A percentile compares a stretch with the other conserved stretches of the same genome.
phyloP scores from a whole-genome alignment of 108 stramenopile genomes.

The Craspedostauros australis region DNA sequence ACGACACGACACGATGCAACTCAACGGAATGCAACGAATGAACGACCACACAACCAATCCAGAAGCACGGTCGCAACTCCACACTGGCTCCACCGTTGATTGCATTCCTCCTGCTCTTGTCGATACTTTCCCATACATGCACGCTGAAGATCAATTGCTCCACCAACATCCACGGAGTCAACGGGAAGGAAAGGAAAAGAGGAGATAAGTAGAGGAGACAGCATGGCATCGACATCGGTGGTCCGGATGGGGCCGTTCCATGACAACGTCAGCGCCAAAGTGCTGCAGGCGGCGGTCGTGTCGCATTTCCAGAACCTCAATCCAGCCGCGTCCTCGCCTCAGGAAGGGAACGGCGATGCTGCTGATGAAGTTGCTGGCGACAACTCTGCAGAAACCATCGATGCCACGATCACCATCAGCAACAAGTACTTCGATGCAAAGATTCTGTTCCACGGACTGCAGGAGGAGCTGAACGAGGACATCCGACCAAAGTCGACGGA shows the following conservation, averaged over 20 bases:
- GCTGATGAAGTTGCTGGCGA: background rate
- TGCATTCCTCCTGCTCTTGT: too few relatives aligned
- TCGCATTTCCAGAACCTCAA: constrained; percentile 4
- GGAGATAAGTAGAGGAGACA: too few relatives aligned
- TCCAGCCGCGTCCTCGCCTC: background rate
- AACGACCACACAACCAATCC: too few relatives aligned
- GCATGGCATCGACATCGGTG: constrained; percentile 9
- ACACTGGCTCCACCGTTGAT: too few relatives aligned
- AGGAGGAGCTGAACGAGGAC: background rate
- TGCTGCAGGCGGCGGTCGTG: constrained; percentile 23
- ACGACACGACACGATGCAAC: too few relatives aligned
- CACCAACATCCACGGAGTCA: too few relatives aligned
- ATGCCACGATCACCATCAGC: constrained; percentile 10
- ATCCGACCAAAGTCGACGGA: constrained; percentile 15
- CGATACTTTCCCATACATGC: too few relatives aligned
- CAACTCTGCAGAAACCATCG: background rate
- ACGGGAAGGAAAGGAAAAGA: too few relatives aligned
- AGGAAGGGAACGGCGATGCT: background rate
- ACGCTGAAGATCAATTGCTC: too few relatives aligned
- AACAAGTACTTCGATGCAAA: constrained; percentile 44
- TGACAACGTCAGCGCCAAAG: constrained; percentile 15
- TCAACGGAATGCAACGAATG: too few relatives aligned
- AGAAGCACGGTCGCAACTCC: too few relatives aligned
- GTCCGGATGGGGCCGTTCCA: constrained; percentile 24
- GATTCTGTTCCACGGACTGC: constrained; percentile 16